Evolutionary conservation across 1,284 basidiomycete genomes (phyloP).

Genomic region (Apiotrichum gamsii): DNA sequence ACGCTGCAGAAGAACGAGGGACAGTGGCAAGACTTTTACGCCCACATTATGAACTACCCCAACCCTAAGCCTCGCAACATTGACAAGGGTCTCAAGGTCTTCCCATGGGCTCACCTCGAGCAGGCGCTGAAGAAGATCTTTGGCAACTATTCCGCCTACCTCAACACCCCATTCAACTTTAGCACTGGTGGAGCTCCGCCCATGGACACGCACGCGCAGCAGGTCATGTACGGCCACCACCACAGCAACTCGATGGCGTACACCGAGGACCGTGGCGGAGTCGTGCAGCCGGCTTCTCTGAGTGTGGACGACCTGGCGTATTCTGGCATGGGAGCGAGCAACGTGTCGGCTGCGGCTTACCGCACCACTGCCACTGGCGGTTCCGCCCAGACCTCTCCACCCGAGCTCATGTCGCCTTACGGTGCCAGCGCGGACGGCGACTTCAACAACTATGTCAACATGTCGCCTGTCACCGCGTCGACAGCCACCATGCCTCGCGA

Average conservation of each 20-base stretch:
- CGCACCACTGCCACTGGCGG: too few species aligned
- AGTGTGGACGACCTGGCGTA: slow-evolving; percentile 2
- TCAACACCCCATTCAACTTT: slow-evolving; percentile 3
- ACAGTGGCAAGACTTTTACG: slow-evolving; percentile 62
- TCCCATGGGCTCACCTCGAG: slow-evolving; percentile 78
- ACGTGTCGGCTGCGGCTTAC: not conserved
- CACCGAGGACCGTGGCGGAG: slow-evolving; percentile 6
- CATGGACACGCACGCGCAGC: not conserved
- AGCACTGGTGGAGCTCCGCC: not conserved
- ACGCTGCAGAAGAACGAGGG: slow-evolving; percentile 80
- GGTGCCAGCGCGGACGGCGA: not conserved
- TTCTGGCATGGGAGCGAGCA: slow-evolving; percentile 2
- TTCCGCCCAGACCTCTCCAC: not conserved
- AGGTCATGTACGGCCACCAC: slow-evolving; percentile 9
- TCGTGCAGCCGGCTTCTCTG: not conserved
- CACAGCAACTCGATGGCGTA: slow-evolving; percentile 6
- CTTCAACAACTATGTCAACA: slow-evolving; percentile 10
- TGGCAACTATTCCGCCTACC: slow-evolving; percentile 63
- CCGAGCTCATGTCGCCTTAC: slow-evolving; percentile 1
- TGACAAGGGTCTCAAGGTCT: slow-evolving; percentile 96
- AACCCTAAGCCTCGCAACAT: slow-evolving; percentile 92
- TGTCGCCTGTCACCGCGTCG: slow-evolving; percentile 1
- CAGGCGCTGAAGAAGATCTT: slow-evolving; percentile 86
- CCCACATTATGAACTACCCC: slow-evolving; percentile 90
- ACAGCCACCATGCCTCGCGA: not conserved